Evolutionary conservation across 2,329 filamentous ascomycete species (phyloP), one percentile per base, ranked within the genome.

Genomic region (Ophiostoma sp.): DNA sequence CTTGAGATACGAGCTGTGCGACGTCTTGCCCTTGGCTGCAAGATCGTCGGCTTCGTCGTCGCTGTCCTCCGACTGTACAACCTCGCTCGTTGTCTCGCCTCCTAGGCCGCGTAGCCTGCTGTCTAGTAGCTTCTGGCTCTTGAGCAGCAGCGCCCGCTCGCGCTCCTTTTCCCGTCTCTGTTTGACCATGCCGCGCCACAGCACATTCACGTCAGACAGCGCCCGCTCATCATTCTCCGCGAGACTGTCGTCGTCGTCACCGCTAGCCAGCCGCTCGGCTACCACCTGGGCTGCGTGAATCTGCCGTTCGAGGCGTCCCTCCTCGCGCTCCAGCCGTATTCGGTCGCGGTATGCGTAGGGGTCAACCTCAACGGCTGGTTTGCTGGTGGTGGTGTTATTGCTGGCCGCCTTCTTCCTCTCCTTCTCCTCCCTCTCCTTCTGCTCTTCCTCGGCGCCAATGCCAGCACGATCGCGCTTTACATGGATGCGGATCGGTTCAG

Each of bases 391-490:
- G 74, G 71, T 75, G 4, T 5, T n/a, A 1, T 8, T 18, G 7
- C n/a, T 64, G 2, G 71, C 76, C 64, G 75, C 80, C 72, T 84
- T 85, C 76, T 92, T 89, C 60, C 85, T 79, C 36, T 87, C 75
- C 75, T n/a, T 16, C n/a, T 52, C 64, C 36, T 44, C 42, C 64
- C 44, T 64, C 3, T 38, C 40, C 18, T 90, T 93, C 72, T 92
- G 84, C 81, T 96, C 97, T 79, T 89, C 89, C 77, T 95, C 92
- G 4, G 84, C 87, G 72, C 95, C 94, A 72, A 98, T 92, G 1
- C 94, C 95, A 16, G 87, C 89, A 2, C 90, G 84, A 74, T 90
- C 90, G 66, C 93, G 90, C 76, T 95, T 96, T 75, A 96, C 79
- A 69, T 84, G 83, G 65, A 97, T 82, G 45, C 85, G 82, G 69